These are phyloP conservation scores for Blastobotrys buckinghamii DNA, from an alignment of 1,139 yeast genomes.

Conservation along the genomic window DNA sequence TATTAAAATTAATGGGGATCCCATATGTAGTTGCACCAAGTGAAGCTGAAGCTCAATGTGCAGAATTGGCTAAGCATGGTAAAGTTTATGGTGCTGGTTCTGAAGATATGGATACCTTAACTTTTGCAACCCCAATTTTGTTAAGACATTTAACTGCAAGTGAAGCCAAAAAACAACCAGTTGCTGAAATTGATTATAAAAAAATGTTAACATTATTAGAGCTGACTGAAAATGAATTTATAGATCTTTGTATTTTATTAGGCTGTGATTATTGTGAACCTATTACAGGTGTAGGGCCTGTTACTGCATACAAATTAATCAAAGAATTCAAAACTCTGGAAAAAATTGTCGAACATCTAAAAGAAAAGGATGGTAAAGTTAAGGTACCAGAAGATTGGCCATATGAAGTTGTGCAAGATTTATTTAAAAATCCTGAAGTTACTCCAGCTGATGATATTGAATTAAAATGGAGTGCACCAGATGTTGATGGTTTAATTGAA, in stretches of 20 bases:
- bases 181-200: constrained; percentile 70
- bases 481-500: constrained; percentile 65
- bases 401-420: constrained; percentile 74
- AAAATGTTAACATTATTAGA: constrained; percentile 72
- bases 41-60: constrained; percentile 99
- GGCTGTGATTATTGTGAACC: constrained; percentile 98
- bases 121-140: constrained; percentile 79
- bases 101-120: constrained; percentile 97
- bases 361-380: constrained; percentile 58
- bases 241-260: constrained; percentile 84
- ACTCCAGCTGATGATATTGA: constrained; percentile 52
- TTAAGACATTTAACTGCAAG: constrained; percentile 88
- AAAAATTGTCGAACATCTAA: constrained; percentile 60
- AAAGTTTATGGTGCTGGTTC: constrained; percentile 93
- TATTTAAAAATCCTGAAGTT: constrained; percentile 80
- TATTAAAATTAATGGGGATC: constrained; percentile 84
- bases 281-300: constrained; percentile 92
- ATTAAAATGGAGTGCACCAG: constrained; percentile 63
- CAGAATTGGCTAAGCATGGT: constrained; percentile 80
- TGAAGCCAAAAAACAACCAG: constrained; percentile 89
- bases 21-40: constrained; percentile 93
- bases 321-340: constrained; percentile 81
- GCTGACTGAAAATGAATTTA: constrained; percentile 64
- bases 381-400: constrained; percentile 96
- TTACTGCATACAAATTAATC: constrained; percentile 81